Evolutionary conservation across 2,329 filamentous ascomycete species (phyloP), one percentile per base, ranked within the genome.

Genomic region (Trichoderma simmonsii): DNA sequence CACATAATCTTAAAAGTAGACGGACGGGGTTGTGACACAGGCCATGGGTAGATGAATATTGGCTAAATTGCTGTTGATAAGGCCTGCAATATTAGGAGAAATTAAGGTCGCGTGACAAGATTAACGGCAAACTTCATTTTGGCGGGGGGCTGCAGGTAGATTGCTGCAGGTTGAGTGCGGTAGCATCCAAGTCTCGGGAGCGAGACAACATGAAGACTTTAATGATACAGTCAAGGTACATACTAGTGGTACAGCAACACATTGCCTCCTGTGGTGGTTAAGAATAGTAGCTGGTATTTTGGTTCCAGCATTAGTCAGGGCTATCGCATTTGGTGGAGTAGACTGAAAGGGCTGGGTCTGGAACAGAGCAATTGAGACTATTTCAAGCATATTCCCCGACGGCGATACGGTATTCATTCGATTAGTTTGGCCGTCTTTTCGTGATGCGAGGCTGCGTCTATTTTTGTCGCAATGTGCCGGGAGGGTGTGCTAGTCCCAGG

Each of bases 1-100:
- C 57, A 34, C 28, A 21, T 28, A 54, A 70, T 62, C 34, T 70
- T 48, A 36, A 48, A 36, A 36, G 32, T 21, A 59, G 54, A 39
- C 28, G 54, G 32, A 67, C 26, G 54, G 51, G 64, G 64, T 21
- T 43, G 18, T 9, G 51, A 28, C 36, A 64, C 32, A 64, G 24
- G 39, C 36, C 61, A 57, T 57, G 64, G 48, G 48, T 21, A n/a
- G 51, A 36, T 28, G 67, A 54, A 70, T 36, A 60, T 62, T 61
- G 57, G 39, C 56, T 54, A 70, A 54, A 61, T 70, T 70, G 67
- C 67, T 24, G 21, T 61, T 61, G 67, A 70, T 59, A 70, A 62
- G 39, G 39, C 56, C 39, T 62, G 57, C 32, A 48, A 59, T 51
- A 69, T 36, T 54, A 61, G 57, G 39, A 62, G 57, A 70, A 62